Evolutionary conservation across 768 basidiomycete species (phyloP).

Genomic region (Trichaptum fuscoviolaceum): DNA sequence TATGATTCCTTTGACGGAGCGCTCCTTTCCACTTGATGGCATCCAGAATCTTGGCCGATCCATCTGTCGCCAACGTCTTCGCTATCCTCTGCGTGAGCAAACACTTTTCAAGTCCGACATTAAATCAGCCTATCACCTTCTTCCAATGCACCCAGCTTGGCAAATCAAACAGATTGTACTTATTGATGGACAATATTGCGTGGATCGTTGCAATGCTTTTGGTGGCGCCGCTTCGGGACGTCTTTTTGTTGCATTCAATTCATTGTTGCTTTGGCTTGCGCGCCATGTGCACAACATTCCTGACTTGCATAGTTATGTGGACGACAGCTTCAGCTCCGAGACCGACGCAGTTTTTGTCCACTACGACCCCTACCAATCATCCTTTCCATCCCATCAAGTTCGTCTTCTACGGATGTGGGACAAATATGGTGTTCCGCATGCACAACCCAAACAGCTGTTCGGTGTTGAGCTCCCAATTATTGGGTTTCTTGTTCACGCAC

Average conservation of each 20-base stretch:
- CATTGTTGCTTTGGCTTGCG: slow-evolving; percentile 34
- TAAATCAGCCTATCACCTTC: slow-evolving; percentile 18
- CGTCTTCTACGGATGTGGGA: slow-evolving; percentile 36
- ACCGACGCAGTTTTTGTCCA: slow-evolving; percentile 13
- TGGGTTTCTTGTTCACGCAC: slow-evolving; percentile 33
- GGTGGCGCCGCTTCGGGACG: slow-evolving; percentile 23
- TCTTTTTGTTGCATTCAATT: slow-evolving; percentile 27
- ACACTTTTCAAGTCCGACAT: slow-evolving; percentile 23
- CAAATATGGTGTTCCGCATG: slow-evolving; percentile 33
- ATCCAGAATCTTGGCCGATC: slow-evolving; percentile 26
- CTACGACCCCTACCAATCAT: slow-evolving; percentile 27
- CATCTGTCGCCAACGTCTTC: background rate
- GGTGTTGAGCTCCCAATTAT: slow-evolving; percentile 30
- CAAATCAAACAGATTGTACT: slow-evolving; percentile 30
- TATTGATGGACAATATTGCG: slow-evolving; percentile 20
- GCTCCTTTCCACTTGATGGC: slow-evolving; percentile 28
- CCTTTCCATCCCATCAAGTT: slow-evolving; percentile 28
- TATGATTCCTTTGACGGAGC: slow-evolving; percentile 23
- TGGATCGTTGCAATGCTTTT: slow-evolving; percentile 31
- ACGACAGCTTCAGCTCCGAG: slow-evolving; percentile 21
- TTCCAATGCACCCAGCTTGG: slow-evolving; percentile 24
- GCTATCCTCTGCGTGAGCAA: slow-evolving; percentile 3
- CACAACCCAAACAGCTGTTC: slow-evolving; percentile 33
- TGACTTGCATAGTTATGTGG: slow-evolving; percentile 23
- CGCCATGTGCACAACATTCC: slow-evolving; percentile 14